Conservation (phyloP, 129 eudicot genomes). For the Centella asiatica region DNA sequence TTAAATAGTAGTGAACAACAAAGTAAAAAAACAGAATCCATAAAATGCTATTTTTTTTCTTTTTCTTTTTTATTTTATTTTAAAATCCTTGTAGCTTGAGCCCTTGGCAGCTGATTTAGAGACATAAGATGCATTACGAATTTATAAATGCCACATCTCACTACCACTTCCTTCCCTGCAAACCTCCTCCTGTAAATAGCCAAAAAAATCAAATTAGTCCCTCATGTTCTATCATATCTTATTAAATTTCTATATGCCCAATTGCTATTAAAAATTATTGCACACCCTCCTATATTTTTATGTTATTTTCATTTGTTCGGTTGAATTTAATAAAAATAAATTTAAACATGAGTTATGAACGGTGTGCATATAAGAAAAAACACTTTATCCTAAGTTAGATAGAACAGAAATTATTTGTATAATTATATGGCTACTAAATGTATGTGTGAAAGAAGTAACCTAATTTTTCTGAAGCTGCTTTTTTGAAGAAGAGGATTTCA, state of each 20-base stretch:
- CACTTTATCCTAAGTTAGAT: no score
- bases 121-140: slow-evolving; percentile 3
- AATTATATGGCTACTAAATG: no score
- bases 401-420: no score
- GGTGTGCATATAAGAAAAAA: no score
- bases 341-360: no score
- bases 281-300: no score
- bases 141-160: slow-evolving; percentile 7
- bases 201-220: neutral
- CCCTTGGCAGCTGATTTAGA: slow-evolving; percentile 15
- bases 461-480: slow-evolving; percentile 26
- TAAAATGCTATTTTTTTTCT: slow-evolving; percentile 9
- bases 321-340: no score
- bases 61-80: neutral
- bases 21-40: slow-evolving; percentile 20
- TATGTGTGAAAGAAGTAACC: no score
- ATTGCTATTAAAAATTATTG: neutral
- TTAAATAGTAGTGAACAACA: slow-evolving; percentile 14
- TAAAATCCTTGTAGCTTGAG: neutral
- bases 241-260: neutral
- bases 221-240: neutral
- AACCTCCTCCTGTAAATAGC: slow-evolving; percentile 29
- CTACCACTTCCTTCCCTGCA: slow-evolving; percentile 28
- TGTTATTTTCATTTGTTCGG: no score
- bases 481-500: slow-evolving; percentile 27